Conservation (phyloP, 2,329 filamentous ascomycete species). For the Onygenales sp. region DNA sequence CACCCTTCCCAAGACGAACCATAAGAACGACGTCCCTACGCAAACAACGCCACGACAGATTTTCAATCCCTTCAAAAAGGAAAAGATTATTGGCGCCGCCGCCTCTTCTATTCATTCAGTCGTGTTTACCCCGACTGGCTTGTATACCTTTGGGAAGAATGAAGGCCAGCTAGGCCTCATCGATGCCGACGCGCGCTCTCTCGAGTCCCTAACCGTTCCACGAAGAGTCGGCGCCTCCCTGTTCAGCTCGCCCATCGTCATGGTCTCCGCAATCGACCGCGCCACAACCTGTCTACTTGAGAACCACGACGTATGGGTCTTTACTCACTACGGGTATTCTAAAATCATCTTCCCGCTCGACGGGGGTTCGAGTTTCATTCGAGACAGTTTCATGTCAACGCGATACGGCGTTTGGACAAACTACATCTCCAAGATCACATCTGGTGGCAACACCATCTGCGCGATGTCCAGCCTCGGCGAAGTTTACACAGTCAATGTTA, state of each 20-base stretch:
- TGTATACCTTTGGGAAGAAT: conserved; percentile 95
- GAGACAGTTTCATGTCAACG: conserved; percentile 55
- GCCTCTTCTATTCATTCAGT: conserved; percentile 89
- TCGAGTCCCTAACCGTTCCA: conserved; percentile 73
- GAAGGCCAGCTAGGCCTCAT: conserved; percentile 87
- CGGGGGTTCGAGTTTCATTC: conserved; percentile 58
- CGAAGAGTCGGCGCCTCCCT: conserved; percentile 82
- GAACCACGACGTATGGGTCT: conserved; percentile 83
- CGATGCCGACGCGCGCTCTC: conserved; percentile 85
- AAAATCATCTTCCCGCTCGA: conserved; percentile 76
- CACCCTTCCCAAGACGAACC: conserved; percentile 51
- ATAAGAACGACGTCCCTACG: conserved; percentile 73
- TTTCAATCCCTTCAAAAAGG: conserved; percentile 83
- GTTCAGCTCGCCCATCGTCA: conserved; percentile 61
- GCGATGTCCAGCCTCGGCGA: conserved; percentile 78
- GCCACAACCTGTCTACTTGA: conserved; percentile 80
- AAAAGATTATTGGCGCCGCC: conserved; percentile 68
- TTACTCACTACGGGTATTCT: conserved; percentile 94
- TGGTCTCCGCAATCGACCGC: conserved; percentile 79
- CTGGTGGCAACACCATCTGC: conserved; percentile 84
- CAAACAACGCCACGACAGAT: conserved; percentile 77
- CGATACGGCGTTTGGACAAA: conserved; percentile 56
- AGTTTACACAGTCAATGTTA: conserved; percentile 75
- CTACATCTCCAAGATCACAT: conserved; percentile 65
- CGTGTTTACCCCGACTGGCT: conserved; percentile 66